Percentiles rank a stretch among this genome's conserved stretches.
phyloP scores from a whole-genome alignment of 2,329 filamentous ascomycete species.

The Esteya vermicola region DNA sequence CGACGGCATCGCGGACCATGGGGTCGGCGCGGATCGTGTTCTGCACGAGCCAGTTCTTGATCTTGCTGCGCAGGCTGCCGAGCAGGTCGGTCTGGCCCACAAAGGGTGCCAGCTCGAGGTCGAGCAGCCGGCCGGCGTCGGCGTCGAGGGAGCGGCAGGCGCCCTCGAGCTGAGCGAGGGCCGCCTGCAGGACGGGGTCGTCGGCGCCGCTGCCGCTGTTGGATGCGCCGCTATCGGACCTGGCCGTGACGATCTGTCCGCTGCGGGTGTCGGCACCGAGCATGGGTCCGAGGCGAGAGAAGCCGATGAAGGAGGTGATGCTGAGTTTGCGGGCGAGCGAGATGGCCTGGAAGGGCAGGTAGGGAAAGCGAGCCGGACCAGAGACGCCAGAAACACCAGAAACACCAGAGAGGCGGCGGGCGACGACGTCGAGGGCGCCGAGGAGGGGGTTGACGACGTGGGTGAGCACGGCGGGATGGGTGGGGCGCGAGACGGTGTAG shows the following conservation, averaged over 20 bases:
- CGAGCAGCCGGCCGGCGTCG: constrained; percentile 58
- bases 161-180: constrained; percentile 52
- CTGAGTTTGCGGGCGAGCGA: constrained; percentile 60
- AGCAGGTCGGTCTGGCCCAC: constrained; percentile 53
- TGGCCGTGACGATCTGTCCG: constrained; percentile 14
- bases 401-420: too few relatives aligned
- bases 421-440: too few relatives aligned
- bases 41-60: constrained; percentile 79
- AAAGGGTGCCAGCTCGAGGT: constrained; percentile 71
- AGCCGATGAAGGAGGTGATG: constrained; percentile 69
- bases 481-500: constrained; percentile 38
- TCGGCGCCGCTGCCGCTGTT: constrained; percentile 14
- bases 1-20: constrained; percentile 70
- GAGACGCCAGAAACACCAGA: too few relatives aligned
- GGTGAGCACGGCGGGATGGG: constrained; percentile 27
- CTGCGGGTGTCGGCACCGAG: constrained; percentile 26
- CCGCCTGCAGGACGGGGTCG: constrained; percentile 38
- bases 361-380: constrained; percentile 35
- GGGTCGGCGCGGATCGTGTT: constrained; percentile 69
- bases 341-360: constrained; percentile 76
- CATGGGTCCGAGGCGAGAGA: constrained; percentile 66
- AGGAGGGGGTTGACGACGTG: constrained; percentile 18
- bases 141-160: constrained; percentile 44
- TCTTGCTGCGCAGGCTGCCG: constrained; percentile 49
- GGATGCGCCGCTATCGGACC: constrained; percentile 12